phyloP scores from a whole-genome alignment of 169 alveolate genomes.

The Eimeria nieschulzi region DNA sequence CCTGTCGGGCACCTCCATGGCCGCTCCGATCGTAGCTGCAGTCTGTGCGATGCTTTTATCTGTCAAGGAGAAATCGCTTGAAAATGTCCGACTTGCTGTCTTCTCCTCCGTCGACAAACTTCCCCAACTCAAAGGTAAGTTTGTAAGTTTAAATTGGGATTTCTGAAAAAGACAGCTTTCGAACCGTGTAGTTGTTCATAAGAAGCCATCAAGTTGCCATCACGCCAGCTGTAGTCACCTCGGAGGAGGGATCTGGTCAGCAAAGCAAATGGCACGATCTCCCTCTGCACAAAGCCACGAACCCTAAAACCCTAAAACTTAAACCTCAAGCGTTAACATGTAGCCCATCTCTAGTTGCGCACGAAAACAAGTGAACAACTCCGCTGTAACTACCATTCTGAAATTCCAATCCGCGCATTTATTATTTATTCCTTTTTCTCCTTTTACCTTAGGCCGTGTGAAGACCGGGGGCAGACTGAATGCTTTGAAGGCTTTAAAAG shows the following conservation, averaged over 20 bases:
- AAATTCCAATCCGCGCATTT: background rate
- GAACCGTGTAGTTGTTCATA: background rate
- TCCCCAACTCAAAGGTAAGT: conserved; percentile 4
- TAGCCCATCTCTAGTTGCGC: background rate
- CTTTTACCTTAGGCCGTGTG: conserved; percentile 1
- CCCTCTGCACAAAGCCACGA: background rate
- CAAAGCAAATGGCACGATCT: no score
- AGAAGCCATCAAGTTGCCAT: background rate
- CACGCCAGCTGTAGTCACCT: background rate
- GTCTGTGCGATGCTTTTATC: conserved; percentile 59
- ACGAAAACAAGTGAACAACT: background rate
- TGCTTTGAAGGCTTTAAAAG: conserved; percentile 1
- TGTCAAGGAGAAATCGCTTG: background rate
- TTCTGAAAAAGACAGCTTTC: background rate
- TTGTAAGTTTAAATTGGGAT: background rate
- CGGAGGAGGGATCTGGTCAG: background rate
- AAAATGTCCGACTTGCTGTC: conserved; percentile 2
- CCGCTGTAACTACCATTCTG: background rate
- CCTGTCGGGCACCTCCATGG: conserved; percentile 85
- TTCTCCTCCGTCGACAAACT: conserved; percentile 28
- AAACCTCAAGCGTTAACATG: background rate
- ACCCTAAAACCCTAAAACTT: background rate
- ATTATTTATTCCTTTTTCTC: background rate
- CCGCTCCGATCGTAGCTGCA: conserved; percentile 82
- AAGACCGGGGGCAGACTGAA: conserved; percentile 53